A percentile compares a stretch with the other conserved stretches of the same genome.
phyloP scores from a whole-genome alignment of 2,329 filamentous ascomycete species.

The Aspergillus chevalieri region DNA sequence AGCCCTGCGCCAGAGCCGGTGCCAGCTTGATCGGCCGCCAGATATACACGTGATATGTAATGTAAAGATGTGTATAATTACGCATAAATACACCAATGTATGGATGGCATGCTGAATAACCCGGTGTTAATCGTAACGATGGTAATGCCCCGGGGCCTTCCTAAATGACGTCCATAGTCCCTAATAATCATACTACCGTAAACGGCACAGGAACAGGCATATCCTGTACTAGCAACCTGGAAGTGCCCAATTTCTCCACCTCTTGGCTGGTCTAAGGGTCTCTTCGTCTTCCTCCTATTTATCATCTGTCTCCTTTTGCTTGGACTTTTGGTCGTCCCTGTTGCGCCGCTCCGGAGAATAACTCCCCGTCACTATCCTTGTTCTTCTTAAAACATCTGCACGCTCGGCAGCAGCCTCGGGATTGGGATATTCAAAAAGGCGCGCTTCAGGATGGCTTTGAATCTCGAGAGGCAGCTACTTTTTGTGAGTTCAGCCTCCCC shows the following conservation, averaged over 20 bases:
- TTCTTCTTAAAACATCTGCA: not conserved
- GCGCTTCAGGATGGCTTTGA: constrained; percentile 41
- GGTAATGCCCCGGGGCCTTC: not conserved
- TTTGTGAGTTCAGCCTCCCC: constrained; percentile 48
- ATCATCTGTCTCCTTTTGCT: not conserved
- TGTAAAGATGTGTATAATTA: not conserved
- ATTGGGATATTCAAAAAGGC: not conserved
- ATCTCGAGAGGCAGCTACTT: constrained; percentile 60
- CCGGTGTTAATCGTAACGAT: not conserved
- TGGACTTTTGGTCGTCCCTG: not conserved
- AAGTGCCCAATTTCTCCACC: constrained; percentile 11
- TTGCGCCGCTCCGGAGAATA: not conserved
- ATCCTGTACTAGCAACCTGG: not conserved
- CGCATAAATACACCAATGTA: not conserved
- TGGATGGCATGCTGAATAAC: not conserved
- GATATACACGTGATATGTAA: not conserved
- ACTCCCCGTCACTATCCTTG: not conserved
- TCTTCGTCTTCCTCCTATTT: not conserved
- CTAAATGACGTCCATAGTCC: not conserved
- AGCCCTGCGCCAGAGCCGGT: not conserved
- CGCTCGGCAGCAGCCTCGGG: too few relatives aligned
- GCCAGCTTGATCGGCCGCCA: not conserved
- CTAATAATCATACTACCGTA: not conserved
- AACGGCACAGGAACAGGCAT: not conserved
- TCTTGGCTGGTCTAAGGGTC: constrained; percentile 10